Conservation (phyloP, 2,329 filamentous ascomycete genomes). For the Beauveria medogensis region DNA sequence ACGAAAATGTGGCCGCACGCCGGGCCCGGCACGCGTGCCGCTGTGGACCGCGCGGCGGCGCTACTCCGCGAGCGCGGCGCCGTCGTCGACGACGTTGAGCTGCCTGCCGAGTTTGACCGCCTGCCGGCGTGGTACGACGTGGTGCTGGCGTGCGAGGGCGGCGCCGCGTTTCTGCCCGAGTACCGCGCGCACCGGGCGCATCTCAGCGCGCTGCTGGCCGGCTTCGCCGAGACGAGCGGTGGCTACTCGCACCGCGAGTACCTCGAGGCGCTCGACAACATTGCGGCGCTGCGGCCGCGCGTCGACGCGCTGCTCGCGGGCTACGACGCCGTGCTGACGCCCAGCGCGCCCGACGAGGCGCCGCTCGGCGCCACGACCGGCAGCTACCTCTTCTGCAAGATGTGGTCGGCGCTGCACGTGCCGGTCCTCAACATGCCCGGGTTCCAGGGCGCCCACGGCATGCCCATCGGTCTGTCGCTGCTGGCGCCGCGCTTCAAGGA, state of each 20-base stretch:
- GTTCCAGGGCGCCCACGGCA: slow-evolving; percentile 41
- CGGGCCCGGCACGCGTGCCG: slow-evolving; percentile 33
- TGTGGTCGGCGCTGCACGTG: slow-evolving; percentile 52
- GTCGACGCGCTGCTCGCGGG: slow-evolving; percentile 42
- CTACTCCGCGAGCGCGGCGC: slow-evolving; percentile 41
- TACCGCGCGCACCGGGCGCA: slow-evolving; percentile 39
- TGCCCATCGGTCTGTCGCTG: slow-evolving; percentile 53
- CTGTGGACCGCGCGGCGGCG: slow-evolving; percentile 31
- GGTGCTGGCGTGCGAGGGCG: slow-evolving; percentile 44
- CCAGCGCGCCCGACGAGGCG: slow-evolving; percentile 52
- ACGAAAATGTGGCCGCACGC: slow-evolving; percentile 44
- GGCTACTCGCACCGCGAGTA: slow-evolving; percentile 37
- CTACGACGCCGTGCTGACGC: slow-evolving; percentile 49
- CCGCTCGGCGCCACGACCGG: slow-evolving; percentile 44
- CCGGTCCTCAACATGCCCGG: slow-evolving; percentile 59
- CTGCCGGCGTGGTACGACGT: slow-evolving; percentile 44
- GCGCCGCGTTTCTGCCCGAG: slow-evolving; percentile 45
- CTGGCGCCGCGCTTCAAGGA: slow-evolving; percentile 41
- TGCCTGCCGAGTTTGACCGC: slow-evolving; percentile 40
- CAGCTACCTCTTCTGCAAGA: slow-evolving; percentile 40
- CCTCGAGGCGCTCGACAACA: slow-evolving; percentile 44
- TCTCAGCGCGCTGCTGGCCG: slow-evolving; percentile 36
- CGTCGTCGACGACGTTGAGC: slow-evolving; percentile 44
- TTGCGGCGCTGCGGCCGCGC: slow-evolving; percentile 43
- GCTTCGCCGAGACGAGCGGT: slow-evolving; percentile 41